Evolutionary conservation across 208 protist genomes (phyloP).

Genomic region (Novymonas esmeraldas): DNA sequence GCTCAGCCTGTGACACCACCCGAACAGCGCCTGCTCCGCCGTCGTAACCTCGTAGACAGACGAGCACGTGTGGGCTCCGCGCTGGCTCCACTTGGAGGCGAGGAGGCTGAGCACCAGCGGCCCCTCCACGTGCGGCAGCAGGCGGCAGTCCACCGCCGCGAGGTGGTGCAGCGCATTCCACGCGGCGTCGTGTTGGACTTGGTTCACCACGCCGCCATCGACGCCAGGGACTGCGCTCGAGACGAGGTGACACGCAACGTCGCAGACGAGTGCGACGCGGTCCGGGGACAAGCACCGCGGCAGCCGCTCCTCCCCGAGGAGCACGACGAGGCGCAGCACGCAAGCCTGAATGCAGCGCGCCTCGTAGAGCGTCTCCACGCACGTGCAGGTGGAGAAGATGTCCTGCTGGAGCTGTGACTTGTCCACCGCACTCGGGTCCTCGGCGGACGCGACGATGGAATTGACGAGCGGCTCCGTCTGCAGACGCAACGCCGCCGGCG

Average conservation of each 20-base stretch:
- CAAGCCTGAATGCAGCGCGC: slow-evolving; percentile 29
- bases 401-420: not conserved
- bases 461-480: not conserved
- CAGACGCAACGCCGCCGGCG: not conserved
- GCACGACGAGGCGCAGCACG: slow-evolving; percentile 24
- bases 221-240: slow-evolving; percentile 20
- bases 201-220: slow-evolving; percentile 26
- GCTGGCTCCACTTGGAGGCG: slow-evolving; percentile 9
- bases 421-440: not conserved
- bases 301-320: slow-evolving; percentile 17
- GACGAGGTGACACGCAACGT: slow-evolving; percentile 29
- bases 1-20: slow-evolving; percentile 3
- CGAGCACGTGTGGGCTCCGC: not conserved
- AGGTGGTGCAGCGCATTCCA: slow-evolving; percentile 24
- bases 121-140: slow-evolving; percentile 25
- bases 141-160: not conserved
- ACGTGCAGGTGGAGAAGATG: slow-evolving; percentile 14
- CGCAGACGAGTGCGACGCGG: slow-evolving; percentile 17
- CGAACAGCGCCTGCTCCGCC: slow-evolving; percentile 17
- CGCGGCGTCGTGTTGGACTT: slow-evolving; percentile 20
- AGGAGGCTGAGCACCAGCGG: slow-evolving; percentile 24
- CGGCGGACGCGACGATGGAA: not conserved
- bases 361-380: slow-evolving; percentile 32
- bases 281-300: slow-evolving; percentile 1
- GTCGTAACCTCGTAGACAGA: slow-evolving; percentile 15